Percentiles rank a stretch among this genome's conserved stretches.
These are phyloP conservation scores for Stentor coeruleus DNA, from an alignment of 73 alveolate genomes.

Conservation along the genomic window DNA sequence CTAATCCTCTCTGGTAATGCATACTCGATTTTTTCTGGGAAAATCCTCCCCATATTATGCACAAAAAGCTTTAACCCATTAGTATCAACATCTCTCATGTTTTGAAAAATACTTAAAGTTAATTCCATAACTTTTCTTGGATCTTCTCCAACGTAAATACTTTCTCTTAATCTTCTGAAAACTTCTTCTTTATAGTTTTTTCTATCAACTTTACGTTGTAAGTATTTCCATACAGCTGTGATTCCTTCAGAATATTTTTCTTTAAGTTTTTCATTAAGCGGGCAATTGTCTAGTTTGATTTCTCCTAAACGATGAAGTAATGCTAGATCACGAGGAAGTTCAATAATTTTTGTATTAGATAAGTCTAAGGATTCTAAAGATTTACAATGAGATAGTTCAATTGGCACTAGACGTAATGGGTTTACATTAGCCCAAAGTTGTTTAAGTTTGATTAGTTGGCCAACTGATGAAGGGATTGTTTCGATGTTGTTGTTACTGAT, in stretches of 20 bases:
- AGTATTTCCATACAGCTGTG: conserved; percentile 11
- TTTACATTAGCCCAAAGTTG: conserved; percentile 24
- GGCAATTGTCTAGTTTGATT: conserved; percentile 1
- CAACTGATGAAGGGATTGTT: neutral
- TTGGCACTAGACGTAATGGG: conserved; percentile 25
- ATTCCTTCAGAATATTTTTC: neutral
- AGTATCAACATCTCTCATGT: neutral
- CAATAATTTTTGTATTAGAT: neutral
- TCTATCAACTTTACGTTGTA: conserved; percentile 21
- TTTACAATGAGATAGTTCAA: neutral
- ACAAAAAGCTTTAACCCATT: neutral
- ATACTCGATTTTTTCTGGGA: conserved; percentile 4
- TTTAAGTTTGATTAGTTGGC: conserved; percentile 5
- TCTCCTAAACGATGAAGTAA: neutral
- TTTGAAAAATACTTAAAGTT: neutral
- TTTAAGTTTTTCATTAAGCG: neutral
- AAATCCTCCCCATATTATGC: conserved; percentile 11
- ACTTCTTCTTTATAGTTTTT: conserved; percentile 22
- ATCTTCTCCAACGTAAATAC: conserved; percentile 23
- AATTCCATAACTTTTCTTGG: neutral
- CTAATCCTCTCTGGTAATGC: conserved; percentile 1
- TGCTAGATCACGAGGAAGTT: conserved; percentile 28
- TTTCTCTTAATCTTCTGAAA: conserved; percentile 9
- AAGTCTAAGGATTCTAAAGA: neutral
- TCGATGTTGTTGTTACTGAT: neutral